phyloP scores from a whole-genome alignment of 2,329 filamentous ascomycete species.

The Macrophomina tecta region DNA sequence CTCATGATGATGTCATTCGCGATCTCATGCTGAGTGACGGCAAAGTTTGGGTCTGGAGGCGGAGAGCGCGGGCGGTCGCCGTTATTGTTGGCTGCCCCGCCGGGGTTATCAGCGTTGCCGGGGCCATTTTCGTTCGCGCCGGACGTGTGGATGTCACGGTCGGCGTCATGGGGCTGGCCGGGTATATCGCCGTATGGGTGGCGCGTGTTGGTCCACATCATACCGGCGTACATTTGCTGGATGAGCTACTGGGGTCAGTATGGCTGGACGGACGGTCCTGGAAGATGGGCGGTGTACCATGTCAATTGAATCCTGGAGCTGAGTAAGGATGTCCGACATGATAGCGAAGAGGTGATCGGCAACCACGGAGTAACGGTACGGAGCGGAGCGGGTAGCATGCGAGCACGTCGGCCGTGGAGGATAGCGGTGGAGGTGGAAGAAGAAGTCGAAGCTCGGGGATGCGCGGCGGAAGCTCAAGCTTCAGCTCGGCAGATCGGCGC shows the following conservation, averaged over 20 bases:
- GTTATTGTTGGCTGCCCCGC: slow-evolving; percentile 20
- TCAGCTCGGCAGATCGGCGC: slow-evolving; percentile 17
- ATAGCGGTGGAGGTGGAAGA: neutral
- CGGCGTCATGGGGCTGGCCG: slow-evolving; percentile 48
- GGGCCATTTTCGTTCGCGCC: slow-evolving; percentile 28
- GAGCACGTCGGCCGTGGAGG: neutral
- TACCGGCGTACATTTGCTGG: slow-evolving; percentile 54
- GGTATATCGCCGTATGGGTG: slow-evolving; percentile 51
- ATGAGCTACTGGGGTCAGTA: slow-evolving; percentile 19
- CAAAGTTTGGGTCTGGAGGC: slow-evolving; percentile 23
- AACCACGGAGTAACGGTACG: neutral
- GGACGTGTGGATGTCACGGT: slow-evolving; percentile 35
- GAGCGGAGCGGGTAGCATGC: no score
- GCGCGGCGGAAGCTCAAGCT: slow-evolving; percentile 9
- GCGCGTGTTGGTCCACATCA: slow-evolving; percentile 51
- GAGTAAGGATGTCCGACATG: slow-evolving; percentile 80
- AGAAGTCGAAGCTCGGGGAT: neutral
- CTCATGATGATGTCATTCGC: slow-evolving; percentile 78
- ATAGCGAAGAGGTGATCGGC: neutral
- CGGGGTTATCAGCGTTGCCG: slow-evolving; percentile 30
- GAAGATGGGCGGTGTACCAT: slow-evolving; percentile 60
- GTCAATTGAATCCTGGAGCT: slow-evolving; percentile 84
- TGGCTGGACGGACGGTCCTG: neutral
- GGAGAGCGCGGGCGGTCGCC: slow-evolving; percentile 22
- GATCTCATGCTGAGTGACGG: slow-evolving; percentile 62